Conservation (phyloP, 495 filamentous ascomycete genomes). For the Geopyxis carbonaria region DNA sequence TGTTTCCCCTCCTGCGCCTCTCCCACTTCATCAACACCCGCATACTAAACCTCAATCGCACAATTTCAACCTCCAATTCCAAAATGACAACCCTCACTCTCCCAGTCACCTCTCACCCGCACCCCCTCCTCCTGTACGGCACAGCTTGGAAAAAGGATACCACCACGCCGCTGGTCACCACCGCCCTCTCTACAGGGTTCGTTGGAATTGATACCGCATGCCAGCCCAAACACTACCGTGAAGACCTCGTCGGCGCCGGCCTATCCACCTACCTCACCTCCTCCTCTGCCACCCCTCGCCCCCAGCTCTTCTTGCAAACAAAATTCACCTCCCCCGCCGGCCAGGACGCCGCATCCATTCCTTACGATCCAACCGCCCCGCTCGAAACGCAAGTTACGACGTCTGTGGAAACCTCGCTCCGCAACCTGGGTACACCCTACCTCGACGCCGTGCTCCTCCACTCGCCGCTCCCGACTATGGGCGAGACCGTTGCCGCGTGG, state of each 20-base stretch:
- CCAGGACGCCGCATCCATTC: conserved; percentile 43
- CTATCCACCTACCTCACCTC: conserved; percentile 24
- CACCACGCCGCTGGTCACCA: conserved; percentile 48
- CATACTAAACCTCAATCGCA: too few species aligned
- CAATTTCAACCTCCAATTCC: too few species aligned
- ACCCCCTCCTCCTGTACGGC: conserved; percentile 43
- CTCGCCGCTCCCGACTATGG: conserved; percentile 41
- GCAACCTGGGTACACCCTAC: conserved; percentile 46
- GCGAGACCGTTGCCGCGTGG: conserved; percentile 50
- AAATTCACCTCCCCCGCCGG: conserved; percentile 52
- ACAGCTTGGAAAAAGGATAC: conserved; percentile 75
- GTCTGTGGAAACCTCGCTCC: conserved; percentile 50
- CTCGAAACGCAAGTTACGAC: conserved; percentile 45
- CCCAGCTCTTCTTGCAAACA: conserved; percentile 47
- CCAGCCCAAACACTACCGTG: conserved; percentile 63
- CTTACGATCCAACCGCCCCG: conserved; percentile 37
- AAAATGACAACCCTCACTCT: conserved; percentile 10
- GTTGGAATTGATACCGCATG: conserved; percentile 61
- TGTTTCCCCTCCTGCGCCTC: too few species aligned
- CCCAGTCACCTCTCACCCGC: conserved; percentile 2
- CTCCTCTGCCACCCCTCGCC: conserved; percentile 5
- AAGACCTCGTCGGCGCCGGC: conserved; percentile 50
- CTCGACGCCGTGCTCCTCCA: conserved; percentile 61
- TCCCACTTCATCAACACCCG: too few species aligned
- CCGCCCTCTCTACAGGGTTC: conserved; percentile 55